These are phyloP conservation scores for Euphorbia schlechtendalii DNA, from an alignment of 441 rosid species.

Conservation along the genomic window DNA sequence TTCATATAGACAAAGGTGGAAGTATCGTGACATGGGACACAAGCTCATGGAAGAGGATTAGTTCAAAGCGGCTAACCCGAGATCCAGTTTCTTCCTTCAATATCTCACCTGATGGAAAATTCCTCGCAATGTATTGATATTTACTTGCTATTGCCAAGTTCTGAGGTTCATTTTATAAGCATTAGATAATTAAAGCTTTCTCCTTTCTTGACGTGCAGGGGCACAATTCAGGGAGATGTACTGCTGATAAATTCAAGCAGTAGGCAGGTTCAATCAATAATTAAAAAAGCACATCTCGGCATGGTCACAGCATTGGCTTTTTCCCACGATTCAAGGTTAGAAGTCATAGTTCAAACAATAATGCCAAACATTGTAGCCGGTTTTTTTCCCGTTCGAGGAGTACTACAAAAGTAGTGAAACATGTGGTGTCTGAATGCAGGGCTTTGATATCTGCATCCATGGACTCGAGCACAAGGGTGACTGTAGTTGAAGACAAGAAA, in stretches of 20 bases:
- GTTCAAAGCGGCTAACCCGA: conserved; percentile 48
- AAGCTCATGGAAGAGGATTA: conserved; percentile 53
- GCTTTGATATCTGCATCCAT: conserved; percentile 73
- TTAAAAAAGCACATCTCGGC: conserved; percentile 77
- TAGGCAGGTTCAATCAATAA: conserved; percentile 37
- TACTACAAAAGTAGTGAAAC: not conserved
- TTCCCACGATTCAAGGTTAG: conserved; percentile 85
- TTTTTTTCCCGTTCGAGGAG: not conserved
- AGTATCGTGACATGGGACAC: conserved; percentile 71
- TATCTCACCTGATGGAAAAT: conserved; percentile 80
- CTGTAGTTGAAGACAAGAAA: conserved; percentile 40
- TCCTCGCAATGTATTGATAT: conserved; percentile 60
- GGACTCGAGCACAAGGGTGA: conserved; percentile 90
- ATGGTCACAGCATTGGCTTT: conserved; percentile 73
- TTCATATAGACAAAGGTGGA: conserved; percentile 49
- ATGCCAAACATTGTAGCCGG: not conserved
- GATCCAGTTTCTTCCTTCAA: conserved; percentile 60
- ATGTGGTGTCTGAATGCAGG: conserved; percentile 40
- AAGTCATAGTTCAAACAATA: conserved; percentile 7
- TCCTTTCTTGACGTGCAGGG: conserved; percentile 41
- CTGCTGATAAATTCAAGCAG: conserved; percentile 44
- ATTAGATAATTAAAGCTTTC: not conserved
- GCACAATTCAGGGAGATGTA: conserved; percentile 65
- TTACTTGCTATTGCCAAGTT: conserved; percentile 4
- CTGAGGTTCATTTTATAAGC: conserved; percentile 13